Percentiles rank a stretch among this genome's conserved stretches.
Evolutionary conservation across 2,329 filamentous ascomycete genomes (phyloP).

Genomic region (Beauveria australis): DNA sequence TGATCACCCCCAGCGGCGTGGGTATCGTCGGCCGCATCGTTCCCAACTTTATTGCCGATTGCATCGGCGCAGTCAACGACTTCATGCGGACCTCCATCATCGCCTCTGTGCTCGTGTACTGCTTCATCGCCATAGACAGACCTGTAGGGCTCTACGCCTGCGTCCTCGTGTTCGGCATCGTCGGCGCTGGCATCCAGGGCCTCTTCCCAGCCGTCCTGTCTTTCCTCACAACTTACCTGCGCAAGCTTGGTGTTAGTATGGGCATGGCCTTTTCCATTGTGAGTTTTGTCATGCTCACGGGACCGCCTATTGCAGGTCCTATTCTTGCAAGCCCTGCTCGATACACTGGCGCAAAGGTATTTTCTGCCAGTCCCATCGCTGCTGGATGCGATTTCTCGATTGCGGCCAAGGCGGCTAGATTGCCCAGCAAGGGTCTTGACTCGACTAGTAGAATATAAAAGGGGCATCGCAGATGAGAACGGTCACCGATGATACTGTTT

Average conservation of each 20-base stretch:
- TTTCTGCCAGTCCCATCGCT: slow-evolving; percentile 34
- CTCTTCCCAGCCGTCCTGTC: slow-evolving; percentile 54
- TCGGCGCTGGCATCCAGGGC: slow-evolving; percentile 52
- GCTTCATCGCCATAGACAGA: slow-evolving; percentile 50
- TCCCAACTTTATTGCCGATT: slow-evolving; percentile 52
- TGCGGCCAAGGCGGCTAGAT: slow-evolving; percentile 30
- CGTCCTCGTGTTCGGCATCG: slow-evolving; percentile 53
- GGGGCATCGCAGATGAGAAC: neutral
- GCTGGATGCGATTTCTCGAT: slow-evolving; percentile 32
- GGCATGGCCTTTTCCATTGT: slow-evolving; percentile 52
- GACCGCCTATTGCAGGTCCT: slow-evolving; percentile 43
- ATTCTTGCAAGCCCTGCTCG: slow-evolving; percentile 34
- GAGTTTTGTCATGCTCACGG: slow-evolving; percentile 44
- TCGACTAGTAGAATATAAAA: slow-evolving; percentile 31
- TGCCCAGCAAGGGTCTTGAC: slow-evolving; percentile 27
- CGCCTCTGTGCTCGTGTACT: slow-evolving; percentile 38
- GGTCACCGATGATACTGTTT: neutral
- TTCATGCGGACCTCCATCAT: slow-evolving; percentile 40
- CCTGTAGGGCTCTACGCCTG: slow-evolving; percentile 51
- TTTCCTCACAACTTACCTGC: slow-evolving; percentile 43
- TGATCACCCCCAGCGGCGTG: slow-evolving; percentile 58
- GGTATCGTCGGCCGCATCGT: slow-evolving; percentile 50
- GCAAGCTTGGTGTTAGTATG: slow-evolving; percentile 45
- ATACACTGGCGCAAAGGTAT: slow-evolving; percentile 41
- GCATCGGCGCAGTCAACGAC: slow-evolving; percentile 50